A percentile compares a stretch with the other conserved stretches of the same genome.
Evolutionary conservation across 139 green algal genomes (phyloP).

Genomic region (Trebouxia sp.): DNA sequence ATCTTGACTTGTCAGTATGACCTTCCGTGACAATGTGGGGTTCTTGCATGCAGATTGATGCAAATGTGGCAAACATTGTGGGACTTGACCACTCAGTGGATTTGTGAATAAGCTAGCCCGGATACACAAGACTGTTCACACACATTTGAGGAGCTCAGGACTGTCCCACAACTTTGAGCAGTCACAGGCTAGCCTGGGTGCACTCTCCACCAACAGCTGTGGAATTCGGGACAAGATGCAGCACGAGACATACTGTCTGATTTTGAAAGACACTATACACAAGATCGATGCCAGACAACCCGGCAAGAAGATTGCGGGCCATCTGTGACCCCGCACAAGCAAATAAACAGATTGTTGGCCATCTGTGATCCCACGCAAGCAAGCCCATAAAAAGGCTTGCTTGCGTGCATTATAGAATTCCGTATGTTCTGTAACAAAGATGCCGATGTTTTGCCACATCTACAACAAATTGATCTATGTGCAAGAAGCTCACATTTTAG

Average conservation of each 20-base stretch:
- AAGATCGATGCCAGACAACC: constrained; percentile 18
- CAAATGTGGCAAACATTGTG: constrained; percentile 22
- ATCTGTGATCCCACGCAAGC: constrained; percentile 18
- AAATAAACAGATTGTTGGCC: constrained; percentile 5
- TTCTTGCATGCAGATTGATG: constrained; percentile 24
- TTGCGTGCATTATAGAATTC: too few species aligned
- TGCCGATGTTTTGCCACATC: too few species aligned
- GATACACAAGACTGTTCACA: constrained; percentile 20
- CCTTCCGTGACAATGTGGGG: constrained; percentile 21
- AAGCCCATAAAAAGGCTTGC: constrained; percentile 19
- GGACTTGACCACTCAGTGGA: constrained; percentile 24
- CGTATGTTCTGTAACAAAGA: too few species aligned
- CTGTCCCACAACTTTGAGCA: constrained; percentile 22
- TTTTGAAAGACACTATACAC: constrained; percentile 15
- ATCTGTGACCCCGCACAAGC: constrained; percentile 20
- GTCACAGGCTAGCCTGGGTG: constrained; percentile 9
- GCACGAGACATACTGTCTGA: constrained; percentile 19
- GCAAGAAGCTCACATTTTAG: too few species aligned
- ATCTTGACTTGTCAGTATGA: constrained; percentile 25
- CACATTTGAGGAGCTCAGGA: constrained; percentile 23
- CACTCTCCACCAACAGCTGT: constrained; percentile 13
- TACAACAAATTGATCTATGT: too few species aligned
- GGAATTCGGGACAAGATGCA: constrained; percentile 14
- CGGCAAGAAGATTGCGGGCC: constrained; percentile 10
- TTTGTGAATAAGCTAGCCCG: constrained; percentile 24